Evolutionary conservation across 208 protist genomes (phyloP).

Genomic region (Trypanosoma scelopori): DNA sequence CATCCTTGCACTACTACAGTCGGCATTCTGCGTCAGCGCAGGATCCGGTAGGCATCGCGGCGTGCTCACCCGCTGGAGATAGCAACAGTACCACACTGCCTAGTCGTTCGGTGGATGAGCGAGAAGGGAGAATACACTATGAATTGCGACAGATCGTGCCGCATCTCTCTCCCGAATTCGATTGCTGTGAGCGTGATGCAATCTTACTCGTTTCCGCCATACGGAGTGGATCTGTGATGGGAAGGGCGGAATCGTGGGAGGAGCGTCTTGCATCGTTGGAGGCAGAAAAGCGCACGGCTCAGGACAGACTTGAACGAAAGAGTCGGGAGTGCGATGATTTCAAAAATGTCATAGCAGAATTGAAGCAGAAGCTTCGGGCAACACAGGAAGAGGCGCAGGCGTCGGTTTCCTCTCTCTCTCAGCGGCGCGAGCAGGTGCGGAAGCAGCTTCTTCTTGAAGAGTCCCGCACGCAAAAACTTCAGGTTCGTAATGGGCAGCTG

Average conservation of each 20-base stretch:
- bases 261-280: constrained; percentile 48
- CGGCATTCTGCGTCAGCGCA: background rate
- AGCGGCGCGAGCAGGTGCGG: constrained; percentile 69
- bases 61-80: background rate
- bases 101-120: constrained; percentile 14
- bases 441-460: constrained; percentile 84
- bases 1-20: too few species aligned
- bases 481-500: constrained; percentile 61
- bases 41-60: background rate
- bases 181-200: constrained; percentile 58
- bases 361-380: constrained; percentile 44
- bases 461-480: constrained; percentile 62
- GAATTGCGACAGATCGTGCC: constrained; percentile 70
- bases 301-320: constrained; percentile 38
- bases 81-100: background rate
- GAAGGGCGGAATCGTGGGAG: constrained; percentile 37
- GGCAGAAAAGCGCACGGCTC: constrained; percentile 49
- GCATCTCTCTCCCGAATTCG: constrained; percentile 70
- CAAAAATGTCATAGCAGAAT: constrained; percentile 46
- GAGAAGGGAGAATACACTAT: constrained; percentile 29
- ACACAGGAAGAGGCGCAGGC: constrained; percentile 44
- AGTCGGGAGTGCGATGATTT: constrained; percentile 50
- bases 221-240: constrained; percentile 34
- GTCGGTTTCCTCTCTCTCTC: constrained; percentile 49
- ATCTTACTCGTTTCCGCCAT: constrained; percentile 64